A percentile compares a stretch with the other conserved stretches of the same genome.
Evolutionary conservation across 768 basidiomycete genomes (phyloP).

Genomic region (Chalciporus pseudorubinellus): DNA sequence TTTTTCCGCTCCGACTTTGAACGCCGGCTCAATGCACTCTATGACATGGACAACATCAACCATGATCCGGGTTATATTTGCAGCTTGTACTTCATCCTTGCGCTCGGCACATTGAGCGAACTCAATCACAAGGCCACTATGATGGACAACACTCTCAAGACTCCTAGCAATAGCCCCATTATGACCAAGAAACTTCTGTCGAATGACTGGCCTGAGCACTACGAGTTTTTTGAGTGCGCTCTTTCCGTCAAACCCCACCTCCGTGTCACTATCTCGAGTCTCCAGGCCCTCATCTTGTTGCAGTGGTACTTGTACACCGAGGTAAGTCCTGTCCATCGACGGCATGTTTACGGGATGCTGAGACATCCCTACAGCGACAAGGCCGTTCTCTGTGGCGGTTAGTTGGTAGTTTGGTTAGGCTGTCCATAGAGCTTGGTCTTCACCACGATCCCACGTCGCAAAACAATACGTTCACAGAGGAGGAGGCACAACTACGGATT

Average conservation of each 20-base stretch:
- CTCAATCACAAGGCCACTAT: conserved; percentile 68
- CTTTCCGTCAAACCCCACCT: conserved; percentile 78
- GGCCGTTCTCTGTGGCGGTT: conserved; percentile 88
- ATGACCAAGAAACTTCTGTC: conserved; percentile 59
- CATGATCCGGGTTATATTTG: conserved; percentile 79
- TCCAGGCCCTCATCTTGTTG: conserved; percentile 79
- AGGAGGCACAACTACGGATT: conserved; percentile 76
- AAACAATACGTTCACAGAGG: conserved; percentile 59
- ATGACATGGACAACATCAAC: conserved; percentile 49
- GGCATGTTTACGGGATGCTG: conserved; percentile 3
- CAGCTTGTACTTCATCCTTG: conserved; percentile 73
- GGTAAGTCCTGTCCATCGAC: conserved; percentile 39
- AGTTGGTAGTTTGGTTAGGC: conserved; percentile 78
- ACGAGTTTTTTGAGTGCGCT: conserved; percentile 82
- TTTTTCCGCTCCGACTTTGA: conserved; percentile 70
- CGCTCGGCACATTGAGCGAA: conserved; percentile 79
- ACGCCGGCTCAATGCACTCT: conserved; percentile 60
- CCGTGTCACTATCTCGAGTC: conserved; percentile 75
- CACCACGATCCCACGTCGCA: conserved; percentile 82
- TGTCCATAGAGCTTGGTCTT: conserved; percentile 79
- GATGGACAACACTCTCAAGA: conserved; percentile 44
- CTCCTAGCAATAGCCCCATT: conserved; percentile 31
- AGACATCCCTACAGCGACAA: conserved; percentile 56
- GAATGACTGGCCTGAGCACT: conserved; percentile 70
- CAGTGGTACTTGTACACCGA: conserved; percentile 92